Percentiles rank a stretch among this genome's conserved stretches.
phyloP scores from a whole-genome alignment of 371 early-diverging fungal genomes.

The Mortierella sp. region DNA sequence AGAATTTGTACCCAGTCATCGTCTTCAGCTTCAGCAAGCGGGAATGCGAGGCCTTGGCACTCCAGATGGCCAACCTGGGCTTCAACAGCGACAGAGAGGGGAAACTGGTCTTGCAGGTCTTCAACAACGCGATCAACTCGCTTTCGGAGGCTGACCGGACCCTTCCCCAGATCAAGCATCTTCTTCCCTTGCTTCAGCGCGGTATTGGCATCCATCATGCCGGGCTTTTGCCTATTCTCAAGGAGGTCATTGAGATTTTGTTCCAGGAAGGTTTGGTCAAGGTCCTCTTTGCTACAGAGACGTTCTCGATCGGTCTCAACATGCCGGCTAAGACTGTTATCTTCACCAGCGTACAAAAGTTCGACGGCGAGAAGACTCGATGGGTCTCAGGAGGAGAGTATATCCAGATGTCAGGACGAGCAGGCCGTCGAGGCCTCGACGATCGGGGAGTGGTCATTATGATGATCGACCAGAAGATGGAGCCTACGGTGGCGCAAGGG shows the following conservation, averaged over 20 bases:
- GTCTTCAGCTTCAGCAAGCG: constrained; percentile 98
- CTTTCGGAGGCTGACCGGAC: constrained; percentile 93
- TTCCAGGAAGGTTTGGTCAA: constrained; percentile 99
- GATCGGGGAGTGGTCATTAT: constrained; percentile 97
- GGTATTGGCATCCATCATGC: constrained; percentile 99
- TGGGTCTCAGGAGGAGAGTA: constrained; percentile 98
- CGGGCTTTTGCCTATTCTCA: constrained; percentile 98
- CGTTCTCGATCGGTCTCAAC: constrained; percentile 99
- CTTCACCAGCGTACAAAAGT: constrained; percentile 97
- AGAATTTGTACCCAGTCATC: constrained; percentile 97
- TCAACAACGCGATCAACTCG: constrained; percentile 91
- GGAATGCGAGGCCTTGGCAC: constrained; percentile 96
- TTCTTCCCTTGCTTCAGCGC: constrained; percentile 94
- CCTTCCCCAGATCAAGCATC: constrained; percentile 94
- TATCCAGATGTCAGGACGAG: constrained; percentile 99
- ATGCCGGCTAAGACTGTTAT: constrained; percentile 99
- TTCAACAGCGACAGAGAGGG: constrained; percentile 92
- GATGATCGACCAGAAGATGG: constrained; percentile 97
- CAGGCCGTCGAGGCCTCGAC: constrained; percentile 97
- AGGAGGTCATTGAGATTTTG: constrained; percentile 99
- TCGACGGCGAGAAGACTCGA: constrained; percentile 91
- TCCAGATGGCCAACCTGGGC: constrained; percentile 91
- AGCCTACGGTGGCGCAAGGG: constrained; percentile 87
- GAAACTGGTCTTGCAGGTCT: constrained; percentile 88
- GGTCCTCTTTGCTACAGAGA: constrained; percentile 99